These are phyloP conservation scores for Euphrasia confusa DNA, from an alignment of 257 asterid genomes.

Conservation along the genomic window DNA sequence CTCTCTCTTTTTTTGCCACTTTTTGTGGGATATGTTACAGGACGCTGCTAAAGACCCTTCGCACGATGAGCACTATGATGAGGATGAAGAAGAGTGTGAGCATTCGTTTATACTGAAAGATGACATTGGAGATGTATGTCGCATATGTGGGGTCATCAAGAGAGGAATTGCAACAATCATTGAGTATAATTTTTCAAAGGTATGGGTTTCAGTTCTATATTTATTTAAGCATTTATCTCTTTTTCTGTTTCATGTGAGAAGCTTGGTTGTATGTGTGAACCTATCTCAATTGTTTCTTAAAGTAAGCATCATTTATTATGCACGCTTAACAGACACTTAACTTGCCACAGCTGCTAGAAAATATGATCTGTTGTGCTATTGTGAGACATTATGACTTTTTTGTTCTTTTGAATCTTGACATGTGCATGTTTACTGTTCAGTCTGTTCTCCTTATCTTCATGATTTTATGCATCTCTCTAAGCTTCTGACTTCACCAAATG, in stretches of 20 bases:
- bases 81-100: conserved; percentile 65
- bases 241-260: conserved; percentile 22
- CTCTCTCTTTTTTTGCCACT: neutral
- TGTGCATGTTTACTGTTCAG: neutral
- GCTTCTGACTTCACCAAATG: neutral
- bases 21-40: conserved; percentile 36
- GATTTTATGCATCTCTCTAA: neutral
- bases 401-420: neutral
- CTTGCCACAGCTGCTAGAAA: conserved; percentile 15
- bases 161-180: conserved; percentile 82
- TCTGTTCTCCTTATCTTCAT: neutral
- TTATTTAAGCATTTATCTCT: conserved; percentile 14
- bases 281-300: conserved; percentile 11
- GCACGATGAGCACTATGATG: conserved; percentile 39
- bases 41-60: conserved; percentile 44
- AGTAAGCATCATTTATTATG: conserved; percentile 9
- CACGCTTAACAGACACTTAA: conserved; percentile 8
- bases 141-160: conserved; percentile 84
- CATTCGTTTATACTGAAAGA: conserved; percentile 84
- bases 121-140: conserved; percentile 93
- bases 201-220: conserved; percentile 30
- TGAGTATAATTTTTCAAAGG: conserved; percentile 88
- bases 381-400: conserved; percentile 1
- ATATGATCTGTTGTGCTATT: conserved; percentile 4
- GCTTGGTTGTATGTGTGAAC: conserved; percentile 20